phyloP scores from a whole-genome alignment of 2,329 filamentous ascomycete genomes.

The Westerdykella ornata region DNA sequence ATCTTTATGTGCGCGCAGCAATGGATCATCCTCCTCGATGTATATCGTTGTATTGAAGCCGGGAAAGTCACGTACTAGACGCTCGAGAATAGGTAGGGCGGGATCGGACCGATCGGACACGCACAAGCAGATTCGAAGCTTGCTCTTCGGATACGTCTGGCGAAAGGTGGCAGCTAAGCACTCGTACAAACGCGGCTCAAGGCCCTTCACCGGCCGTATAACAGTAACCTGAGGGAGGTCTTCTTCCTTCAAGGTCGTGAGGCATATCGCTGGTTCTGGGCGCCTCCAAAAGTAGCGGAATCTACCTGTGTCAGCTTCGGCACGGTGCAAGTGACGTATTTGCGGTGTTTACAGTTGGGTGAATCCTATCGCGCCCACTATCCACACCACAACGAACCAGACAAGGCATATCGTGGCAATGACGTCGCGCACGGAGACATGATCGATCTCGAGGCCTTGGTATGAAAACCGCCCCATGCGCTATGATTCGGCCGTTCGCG shows the following conservation, averaged over 20 bases:
- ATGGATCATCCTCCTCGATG: constrained; percentile 74
- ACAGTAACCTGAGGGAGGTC: constrained; percentile 77
- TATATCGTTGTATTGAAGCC: constrained; percentile 64
- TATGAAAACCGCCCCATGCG: constrained; percentile 31
- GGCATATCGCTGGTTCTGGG: constrained; percentile 41
- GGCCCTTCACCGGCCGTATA: constrained; percentile 86
- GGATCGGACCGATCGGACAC: constrained; percentile 68
- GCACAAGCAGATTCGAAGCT: constrained; percentile 75
- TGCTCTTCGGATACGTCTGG: constrained; percentile 71
- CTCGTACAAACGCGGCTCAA: constrained; percentile 85
- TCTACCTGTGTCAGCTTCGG: constrained; percentile 35
- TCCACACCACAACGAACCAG: constrained; percentile 52
- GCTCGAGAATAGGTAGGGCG: constrained; percentile 65
- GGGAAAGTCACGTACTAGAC: constrained; percentile 67
- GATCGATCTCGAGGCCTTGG: constrained; percentile 17
- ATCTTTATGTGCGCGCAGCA: constrained; percentile 52
- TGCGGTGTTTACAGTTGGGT: constrained; percentile 47
- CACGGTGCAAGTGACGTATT: constrained; percentile 1
- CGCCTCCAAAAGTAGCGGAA: constrained; percentile 48
- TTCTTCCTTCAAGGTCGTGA: constrained; percentile 27
- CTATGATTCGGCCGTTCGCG: constrained; percentile 7
- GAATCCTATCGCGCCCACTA: constrained; percentile 54
- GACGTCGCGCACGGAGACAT: constrained; percentile 33
- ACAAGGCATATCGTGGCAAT: constrained; percentile 45
- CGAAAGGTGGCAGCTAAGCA: constrained; percentile 81